phyloP scores from a whole-genome alignment of 495 filamentous ascomycete genomes.

The Staphylotrichum tortipilum region DNA sequence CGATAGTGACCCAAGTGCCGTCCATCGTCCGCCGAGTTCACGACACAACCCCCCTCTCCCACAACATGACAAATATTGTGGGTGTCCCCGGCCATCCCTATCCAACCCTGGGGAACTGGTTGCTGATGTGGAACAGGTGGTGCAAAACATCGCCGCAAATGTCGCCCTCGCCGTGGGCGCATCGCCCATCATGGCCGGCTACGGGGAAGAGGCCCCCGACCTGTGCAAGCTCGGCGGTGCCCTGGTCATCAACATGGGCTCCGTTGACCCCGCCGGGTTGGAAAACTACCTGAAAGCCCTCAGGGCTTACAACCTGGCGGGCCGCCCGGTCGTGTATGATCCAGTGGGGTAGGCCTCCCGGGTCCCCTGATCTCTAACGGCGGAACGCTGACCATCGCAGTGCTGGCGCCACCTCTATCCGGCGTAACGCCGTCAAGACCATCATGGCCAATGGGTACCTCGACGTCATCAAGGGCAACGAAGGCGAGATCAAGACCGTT shows the following conservation, averaged over 20 bases:
- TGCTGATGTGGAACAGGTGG: conserved; percentile 39
- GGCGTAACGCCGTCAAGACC: conserved; percentile 59
- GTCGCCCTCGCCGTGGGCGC: conserved; percentile 77
- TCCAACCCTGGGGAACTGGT: too few relatives aligned
- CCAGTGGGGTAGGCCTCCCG: conserved; percentile 58
- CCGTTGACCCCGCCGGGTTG: conserved; percentile 62
- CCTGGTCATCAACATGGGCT: conserved; percentile 93
- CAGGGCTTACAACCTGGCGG: conserved; percentile 67
- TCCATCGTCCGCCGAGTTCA: conserved; percentile 52
- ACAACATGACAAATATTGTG: conserved; percentile 89
- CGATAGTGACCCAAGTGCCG: conserved; percentile 46
- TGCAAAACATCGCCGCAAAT: conserved; percentile 89
- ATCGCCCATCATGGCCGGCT: conserved; percentile 89
- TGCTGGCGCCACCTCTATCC: conserved; percentile 69
- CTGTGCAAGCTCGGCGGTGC: conserved; percentile 56
- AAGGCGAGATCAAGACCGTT: conserved; percentile 76
- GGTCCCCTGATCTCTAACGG: neutral
- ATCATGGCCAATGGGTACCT: conserved; percentile 72
- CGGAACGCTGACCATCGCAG: conserved; percentile 15
- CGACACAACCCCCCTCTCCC: conserved; percentile 61
- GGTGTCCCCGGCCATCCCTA: neutral
- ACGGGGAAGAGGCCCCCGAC: conserved; percentile 74
- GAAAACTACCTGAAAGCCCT: conserved; percentile 51
- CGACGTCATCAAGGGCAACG: conserved; percentile 90
- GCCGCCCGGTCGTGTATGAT: conserved; percentile 74